Percentiles rank a stretch among this genome's conserved stretches.
Conservation (phyloP, 2,329 filamentous ascomycete genomes). For the Pseudogymnoascus sp. region DNA sequence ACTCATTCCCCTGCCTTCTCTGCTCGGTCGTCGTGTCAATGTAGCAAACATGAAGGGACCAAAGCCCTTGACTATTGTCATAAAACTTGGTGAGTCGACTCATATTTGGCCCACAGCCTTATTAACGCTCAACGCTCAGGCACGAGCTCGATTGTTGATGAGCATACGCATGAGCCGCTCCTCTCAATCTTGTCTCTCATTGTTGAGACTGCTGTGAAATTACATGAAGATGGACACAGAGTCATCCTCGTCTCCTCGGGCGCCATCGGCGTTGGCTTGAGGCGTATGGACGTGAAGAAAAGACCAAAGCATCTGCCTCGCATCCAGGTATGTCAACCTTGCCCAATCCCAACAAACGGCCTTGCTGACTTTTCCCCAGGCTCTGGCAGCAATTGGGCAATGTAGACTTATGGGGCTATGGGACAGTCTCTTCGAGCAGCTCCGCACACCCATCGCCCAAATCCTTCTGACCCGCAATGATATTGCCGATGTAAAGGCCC, state of each 20-base stretch:
- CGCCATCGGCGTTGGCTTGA: conserved; percentile 87
- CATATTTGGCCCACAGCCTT: neutral
- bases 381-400: conserved; percentile 90
- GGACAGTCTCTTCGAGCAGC: conserved; percentile 84
- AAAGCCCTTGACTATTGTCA: conserved; percentile 56
- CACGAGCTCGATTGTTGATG: conserved; percentile 97
- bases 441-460: conserved; percentile 86
- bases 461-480: conserved; percentile 91
- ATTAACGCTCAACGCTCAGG: conserved; percentile 44
- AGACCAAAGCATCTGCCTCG: conserved; percentile 85
- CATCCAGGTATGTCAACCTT: conserved; percentile 53
- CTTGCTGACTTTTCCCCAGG: conserved; percentile 38
- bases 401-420: conserved; percentile 91
- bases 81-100: conserved; percentile 51
- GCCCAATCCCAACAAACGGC: neutral
- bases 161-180: conserved; percentile 86
- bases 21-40: neutral
- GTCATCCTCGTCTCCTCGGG: conserved; percentile 96
- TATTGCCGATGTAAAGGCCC: conserved; percentile 70
- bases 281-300: conserved; percentile 79
- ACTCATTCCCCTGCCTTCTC: neutral
- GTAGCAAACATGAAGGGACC: conserved; percentile 39
- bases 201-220: conserved; percentile 82
- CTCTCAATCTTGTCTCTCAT: conserved; percentile 86
- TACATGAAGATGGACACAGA: conserved; percentile 83